Conservation (phyloP, 805 yeast genomes). For the Torulaspora quercuum region DNA sequence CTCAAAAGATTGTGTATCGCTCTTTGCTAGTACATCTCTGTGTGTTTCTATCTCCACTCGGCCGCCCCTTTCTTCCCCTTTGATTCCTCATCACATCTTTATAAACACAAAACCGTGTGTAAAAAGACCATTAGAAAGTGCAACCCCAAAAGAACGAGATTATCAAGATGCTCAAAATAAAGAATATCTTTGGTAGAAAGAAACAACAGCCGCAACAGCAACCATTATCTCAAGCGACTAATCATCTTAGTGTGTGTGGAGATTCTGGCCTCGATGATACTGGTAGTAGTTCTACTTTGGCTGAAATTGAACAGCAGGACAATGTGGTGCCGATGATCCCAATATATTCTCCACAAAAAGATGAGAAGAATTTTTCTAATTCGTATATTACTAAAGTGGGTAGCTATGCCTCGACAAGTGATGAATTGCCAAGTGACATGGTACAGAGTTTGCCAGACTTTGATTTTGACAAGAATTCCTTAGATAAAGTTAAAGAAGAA, state of each 20-base stretch:
- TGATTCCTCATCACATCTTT: too few species aligned
- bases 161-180: slow-evolving; percentile 15
- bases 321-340: slow-evolving; percentile 1
- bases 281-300: slow-evolving; percentile 2
- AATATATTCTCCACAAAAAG: slow-evolving; percentile 7
- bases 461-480: too few species aligned
- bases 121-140: too few species aligned
- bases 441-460: slow-evolving; percentile 1
- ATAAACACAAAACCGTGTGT: too few species aligned
- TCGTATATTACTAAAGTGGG: background rate
- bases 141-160: background rate
- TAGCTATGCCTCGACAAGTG: background rate
- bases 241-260: background rate
- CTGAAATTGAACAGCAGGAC: background rate
- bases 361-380: background rate
- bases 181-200: slow-evolving; percentile 21
- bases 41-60: too few species aligned
- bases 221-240: background rate
- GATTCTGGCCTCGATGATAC: background rate
- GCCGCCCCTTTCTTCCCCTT: too few species aligned
- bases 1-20: too few species aligned
- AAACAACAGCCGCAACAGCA: slow-evolving; percentile 14
- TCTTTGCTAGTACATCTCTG: too few species aligned
- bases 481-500: too few species aligned
- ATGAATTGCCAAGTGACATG: background rate